Conservation (phyloP, 225 moss, liverwort and hornwort species). For the Climacium dendroides region DNA sequence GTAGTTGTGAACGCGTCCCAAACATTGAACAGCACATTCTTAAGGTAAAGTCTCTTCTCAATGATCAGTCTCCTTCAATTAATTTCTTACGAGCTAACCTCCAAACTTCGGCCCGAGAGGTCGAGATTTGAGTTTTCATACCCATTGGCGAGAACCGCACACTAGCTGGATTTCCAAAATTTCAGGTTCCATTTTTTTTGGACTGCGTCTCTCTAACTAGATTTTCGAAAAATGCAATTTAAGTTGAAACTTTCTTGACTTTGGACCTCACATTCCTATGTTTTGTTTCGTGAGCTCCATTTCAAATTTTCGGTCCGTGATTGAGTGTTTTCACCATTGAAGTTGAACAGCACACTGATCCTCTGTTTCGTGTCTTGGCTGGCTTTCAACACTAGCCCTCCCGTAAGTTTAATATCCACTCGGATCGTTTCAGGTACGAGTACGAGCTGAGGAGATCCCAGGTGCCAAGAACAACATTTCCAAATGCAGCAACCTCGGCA, state of each 20-base stretch:
- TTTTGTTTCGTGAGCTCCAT: background rate
- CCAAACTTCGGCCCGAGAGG: background rate
- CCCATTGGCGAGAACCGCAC: too few relatives aligned
- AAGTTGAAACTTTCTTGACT: background rate
- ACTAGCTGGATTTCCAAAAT: background rate
- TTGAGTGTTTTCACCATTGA: background rate
- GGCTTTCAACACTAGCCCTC: background rate
- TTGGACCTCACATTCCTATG: too few relatives aligned
- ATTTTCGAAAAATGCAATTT: background rate
- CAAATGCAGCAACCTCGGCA: background rate
- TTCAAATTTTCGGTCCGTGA: background rate
- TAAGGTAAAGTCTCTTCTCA: background rate
- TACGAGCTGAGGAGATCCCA: constrained; percentile 12
- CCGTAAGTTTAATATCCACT: background rate
- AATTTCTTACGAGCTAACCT: background rate
- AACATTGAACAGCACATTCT: background rate
- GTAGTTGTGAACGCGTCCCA: constrained; percentile 33
- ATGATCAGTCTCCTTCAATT: background rate
- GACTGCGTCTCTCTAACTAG: background rate
- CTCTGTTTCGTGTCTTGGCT: background rate
- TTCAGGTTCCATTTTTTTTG: background rate
- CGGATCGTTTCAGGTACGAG: background rate
- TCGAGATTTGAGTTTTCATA: background rate
- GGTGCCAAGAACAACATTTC: constrained; percentile 3
- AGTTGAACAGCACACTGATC: background rate